Conservation (phyloP, 1,284 basidiomycete species). For the Rhodofomes roseus region DNA sequence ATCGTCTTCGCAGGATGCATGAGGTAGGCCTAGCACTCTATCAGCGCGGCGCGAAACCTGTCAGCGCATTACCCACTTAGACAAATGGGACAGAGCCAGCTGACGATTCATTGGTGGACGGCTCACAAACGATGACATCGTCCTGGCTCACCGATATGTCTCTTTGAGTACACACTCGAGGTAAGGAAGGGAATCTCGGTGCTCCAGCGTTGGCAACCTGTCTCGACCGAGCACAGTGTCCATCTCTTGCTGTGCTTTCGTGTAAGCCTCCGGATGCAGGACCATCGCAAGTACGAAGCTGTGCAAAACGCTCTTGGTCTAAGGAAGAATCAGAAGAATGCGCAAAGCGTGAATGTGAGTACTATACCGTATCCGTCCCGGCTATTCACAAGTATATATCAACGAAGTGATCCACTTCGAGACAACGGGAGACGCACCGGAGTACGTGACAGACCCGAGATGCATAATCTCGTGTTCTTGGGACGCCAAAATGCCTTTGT, state of each 20-base stretch:
- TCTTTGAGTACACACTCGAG: slow-evolving; percentile 48
- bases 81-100: no score
- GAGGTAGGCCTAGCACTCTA: slow-evolving; percentile 45
- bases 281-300: slow-evolving; percentile 47
- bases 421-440: no score
- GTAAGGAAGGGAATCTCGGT: slow-evolving; percentile 49
- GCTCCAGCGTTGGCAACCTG: slow-evolving; percentile 43
- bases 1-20: slow-evolving; percentile 46
- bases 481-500: not conserved
- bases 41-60: no score
- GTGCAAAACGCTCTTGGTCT: not conserved
- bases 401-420: no score
- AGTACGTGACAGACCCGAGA: slow-evolving; percentile 47
- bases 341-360: not conserved
- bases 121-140: no score
- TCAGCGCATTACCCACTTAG: no score
- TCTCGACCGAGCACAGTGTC: slow-evolving; percentile 36
- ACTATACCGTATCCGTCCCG: slow-evolving; percentile 29
- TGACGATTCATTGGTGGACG: no score
- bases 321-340: slow-evolving; percentile 11
- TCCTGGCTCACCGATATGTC: slow-evolving; percentile 36
- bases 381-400: no score
- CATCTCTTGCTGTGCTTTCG: slow-evolving; percentile 37
- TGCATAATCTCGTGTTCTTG: slow-evolving; percentile 50
- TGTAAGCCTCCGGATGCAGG: slow-evolving; percentile 43